Conservation (phyloP, 495 filamentous ascomycete genomes). For the Halenospora varia region DNA sequence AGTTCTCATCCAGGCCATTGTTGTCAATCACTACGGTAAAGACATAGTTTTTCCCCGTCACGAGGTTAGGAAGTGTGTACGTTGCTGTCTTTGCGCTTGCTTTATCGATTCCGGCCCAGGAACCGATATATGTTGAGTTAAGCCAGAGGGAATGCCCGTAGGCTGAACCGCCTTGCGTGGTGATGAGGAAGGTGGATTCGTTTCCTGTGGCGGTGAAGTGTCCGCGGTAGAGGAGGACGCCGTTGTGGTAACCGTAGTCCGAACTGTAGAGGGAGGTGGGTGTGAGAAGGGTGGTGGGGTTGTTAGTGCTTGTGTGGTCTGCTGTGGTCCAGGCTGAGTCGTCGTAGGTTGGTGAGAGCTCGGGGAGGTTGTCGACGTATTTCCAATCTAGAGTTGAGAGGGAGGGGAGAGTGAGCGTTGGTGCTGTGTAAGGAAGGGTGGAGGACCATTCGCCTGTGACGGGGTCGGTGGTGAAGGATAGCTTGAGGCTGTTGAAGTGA, state of each 20-base stretch:
- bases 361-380: conserved; percentile 66
- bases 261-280: conserved; percentile 60
- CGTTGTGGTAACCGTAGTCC: conserved; percentile 74
- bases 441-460: conserved; percentile 49
- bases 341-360: conserved; percentile 58
- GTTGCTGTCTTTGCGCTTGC: conserved; percentile 42
- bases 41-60: conserved; percentile 49
- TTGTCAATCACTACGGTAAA: conserved; percentile 71
- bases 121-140: conserved; percentile 49
- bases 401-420: conserved; percentile 48
- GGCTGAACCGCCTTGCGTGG: conserved; percentile 59
- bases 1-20: conserved; percentile 67
- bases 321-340: conserved; percentile 64
- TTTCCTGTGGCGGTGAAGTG: conserved; percentile 63
- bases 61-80: conserved; percentile 53
- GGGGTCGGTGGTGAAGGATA: conserved; percentile 36
- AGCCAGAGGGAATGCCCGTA: conserved; percentile 50
- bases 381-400: conserved; percentile 62
- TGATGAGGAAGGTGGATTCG: conserved; percentile 52
- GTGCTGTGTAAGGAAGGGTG: conserved; percentile 47
- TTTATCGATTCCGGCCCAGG: conserved; percentile 45
- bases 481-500: conserved; percentile 53
- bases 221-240: conserved; percentile 65
- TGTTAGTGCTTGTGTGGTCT: conserved; percentile 46
- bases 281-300: conserved; percentile 51